Base-by-base conservation (phyloP, 2,329 filamentous ascomycete genomes). In the Penicillium hesseltinei region DNA sequence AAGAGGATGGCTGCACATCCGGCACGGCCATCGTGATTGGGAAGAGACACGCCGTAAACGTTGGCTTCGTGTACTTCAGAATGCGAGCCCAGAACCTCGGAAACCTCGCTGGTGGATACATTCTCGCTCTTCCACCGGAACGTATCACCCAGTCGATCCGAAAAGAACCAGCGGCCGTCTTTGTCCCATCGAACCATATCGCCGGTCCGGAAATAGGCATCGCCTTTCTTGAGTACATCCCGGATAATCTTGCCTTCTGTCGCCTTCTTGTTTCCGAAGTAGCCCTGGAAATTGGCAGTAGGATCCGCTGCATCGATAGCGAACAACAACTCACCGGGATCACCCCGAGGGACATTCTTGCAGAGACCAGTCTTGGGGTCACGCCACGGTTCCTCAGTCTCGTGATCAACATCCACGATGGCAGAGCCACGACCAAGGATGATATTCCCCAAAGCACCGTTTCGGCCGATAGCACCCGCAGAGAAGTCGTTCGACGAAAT, bases 121-220 rank as follows among this genome's bases (percentile, higher is more conserved):
- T 93, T 93, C 73, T 93, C 89, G 50, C 86, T 87, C 77, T 94
- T 82, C 81, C 81, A 83, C 10, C 81, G 72, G 69, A 80, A 83
- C 0, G 81, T 83, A 60, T 83, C 81, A 11, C 81, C 81, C 49
- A 82, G 73, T 4, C 81, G 75, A 62, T 96, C 92, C 56, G 87
- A 85, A 76, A 96, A 96, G 78, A 82, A 94, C 71, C 87, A 83
- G 3, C 87, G 80, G 5, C 91, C 90, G 56, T 94, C 86, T 1
- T 61, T 57, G 62, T 92, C 88, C 76, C 82, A 84, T n/a, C 86
- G 81, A 33, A 94, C 77, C 19, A 94, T 81, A 67, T 96, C 92
- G n/a, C 92, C 92, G 0, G 90, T 88, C 25, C 91, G 85, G 79
- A 92, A 95, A 80, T 86, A 96, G 0, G 85, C 87, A 68, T 96